Base-by-base conservation (phyloP, 495 filamentous ascomycete species). In the Tetracladium marchalianum region DNA sequence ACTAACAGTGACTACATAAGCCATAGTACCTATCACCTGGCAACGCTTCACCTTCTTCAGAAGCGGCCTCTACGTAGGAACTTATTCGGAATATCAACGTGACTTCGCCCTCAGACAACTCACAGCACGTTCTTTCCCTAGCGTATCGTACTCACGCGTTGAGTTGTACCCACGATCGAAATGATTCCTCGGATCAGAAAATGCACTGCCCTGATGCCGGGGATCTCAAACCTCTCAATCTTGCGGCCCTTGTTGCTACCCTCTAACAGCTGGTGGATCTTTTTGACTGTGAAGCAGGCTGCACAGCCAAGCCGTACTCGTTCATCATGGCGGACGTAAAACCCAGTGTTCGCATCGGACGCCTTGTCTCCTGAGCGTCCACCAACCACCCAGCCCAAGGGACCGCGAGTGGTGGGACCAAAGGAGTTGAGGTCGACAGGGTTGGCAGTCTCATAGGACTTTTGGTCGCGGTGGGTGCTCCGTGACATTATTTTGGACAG, bases 41-140 rank as follows among this genome's bases (percentile, higher is more conserved):
- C n/a, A n/a, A n/a, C n/a, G n/a, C n/a, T n/a, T n/a, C n/a, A n/a
- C n/a, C n/a, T n/a, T n/a, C n/a, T n/a, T n/a, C n/a, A n/a, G n/a
- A n/a, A n/a, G n/a, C n/a, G n/a, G n/a, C n/a, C n/a, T n/a, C n/a
- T n/a, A n/a, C n/a, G n/a, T 27, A 27, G 7, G 22, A 27, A 27
- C 22, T 3, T 7, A 7, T 3, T 32, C 7, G 76, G 76, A 5
- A 80, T 51, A 54, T 71, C 69, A 16, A 77, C 71, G 47, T 63
- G 57, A n/a, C n/a, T 37, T 61, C 61, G 19, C 63, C 61, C 18
- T 74, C 57, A 41, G 78, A 39, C 48, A 61, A 78, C 58, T 80
- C 74, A 17, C 74, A 17, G 67, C 70, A n/a, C 74, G 64, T 45
- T 75, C 73, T 61, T 81, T 80, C 1, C 73, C 74, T 45, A 81